These are phyloP conservation scores for Pseudopyrenochaeta lycopersici DNA, from an alignment of 2,329 filamentous ascomycete genomes.

Conservation along the genomic window DNA sequence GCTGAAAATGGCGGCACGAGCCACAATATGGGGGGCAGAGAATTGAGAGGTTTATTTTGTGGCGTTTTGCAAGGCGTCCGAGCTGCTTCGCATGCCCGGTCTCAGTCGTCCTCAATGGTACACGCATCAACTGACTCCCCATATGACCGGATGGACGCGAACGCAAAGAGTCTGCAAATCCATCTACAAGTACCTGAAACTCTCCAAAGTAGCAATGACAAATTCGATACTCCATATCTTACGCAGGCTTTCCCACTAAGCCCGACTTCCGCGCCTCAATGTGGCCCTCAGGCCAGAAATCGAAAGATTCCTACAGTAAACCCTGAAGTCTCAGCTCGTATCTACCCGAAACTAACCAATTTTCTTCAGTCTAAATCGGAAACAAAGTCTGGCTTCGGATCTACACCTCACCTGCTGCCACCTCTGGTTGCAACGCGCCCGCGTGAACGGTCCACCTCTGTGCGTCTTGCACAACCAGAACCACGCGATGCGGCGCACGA, in stretches of 20 bases:
- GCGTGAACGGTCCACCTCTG: constrained; percentile 23
- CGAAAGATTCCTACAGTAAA: constrained; percentile 9
- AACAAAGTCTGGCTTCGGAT: constrained; percentile 4
- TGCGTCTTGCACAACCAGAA: constrained; percentile 25
- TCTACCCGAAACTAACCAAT: constrained; percentile 3
- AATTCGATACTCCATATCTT: constrained; percentile 1
- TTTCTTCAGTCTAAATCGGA: constrained; percentile 5
- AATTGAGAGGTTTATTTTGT: constrained; percentile 30
- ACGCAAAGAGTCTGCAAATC: constrained; percentile 5
- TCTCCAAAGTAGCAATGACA: neutral
- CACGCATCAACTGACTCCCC: constrained; percentile 11
- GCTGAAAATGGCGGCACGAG: constrained; percentile 10
- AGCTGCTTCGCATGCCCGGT: constrained; percentile 27
- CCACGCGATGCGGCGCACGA: constrained; percentile 30
- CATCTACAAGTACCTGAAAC: constrained; percentile 2
- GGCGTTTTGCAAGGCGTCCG: constrained; percentile 33
- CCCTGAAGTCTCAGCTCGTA: constrained; percentile 13
- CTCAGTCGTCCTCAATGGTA: constrained; percentile 24
- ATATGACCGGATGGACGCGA: constrained; percentile 9
- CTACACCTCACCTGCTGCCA: constrained; percentile 17
- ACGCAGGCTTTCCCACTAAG: constrained; percentile 4
- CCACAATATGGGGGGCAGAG: constrained; percentile 12
- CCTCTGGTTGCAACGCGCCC: constrained; percentile 17
- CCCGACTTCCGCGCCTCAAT: neutral
- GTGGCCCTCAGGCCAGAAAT: constrained; percentile 21